A percentile compares a stretch with the other conserved stretches of the same genome.
Evolutionary conservation across 1,139 yeast species (phyloP).

Genomic region (Geotrichum klebahnii): DNA sequence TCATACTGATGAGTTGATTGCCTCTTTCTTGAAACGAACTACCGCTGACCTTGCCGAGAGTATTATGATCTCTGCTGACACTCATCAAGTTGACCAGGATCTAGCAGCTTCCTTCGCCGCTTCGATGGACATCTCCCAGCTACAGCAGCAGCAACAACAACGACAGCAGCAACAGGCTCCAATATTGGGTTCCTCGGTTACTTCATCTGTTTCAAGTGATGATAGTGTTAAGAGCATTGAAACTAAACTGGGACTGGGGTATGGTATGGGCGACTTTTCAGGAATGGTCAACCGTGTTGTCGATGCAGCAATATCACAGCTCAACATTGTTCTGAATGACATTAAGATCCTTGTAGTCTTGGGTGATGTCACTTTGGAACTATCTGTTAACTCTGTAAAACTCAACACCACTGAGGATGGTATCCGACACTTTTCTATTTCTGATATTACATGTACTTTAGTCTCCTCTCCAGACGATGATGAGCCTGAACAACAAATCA

Average conservation of each 20-base stretch:
- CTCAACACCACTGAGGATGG: conserved; percentile 50
- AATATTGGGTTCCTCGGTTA: conserved; percentile 4
- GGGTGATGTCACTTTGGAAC: conserved; percentile 46
- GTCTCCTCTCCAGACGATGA: background rate
- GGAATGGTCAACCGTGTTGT: conserved; percentile 60
- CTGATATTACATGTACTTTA: conserved; percentile 38
- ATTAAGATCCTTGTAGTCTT: conserved; percentile 49
- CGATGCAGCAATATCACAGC: conserved; percentile 63
- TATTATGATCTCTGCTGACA: conserved; percentile 31
- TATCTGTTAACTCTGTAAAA: conserved; percentile 44
- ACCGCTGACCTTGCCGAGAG: conserved; percentile 43
- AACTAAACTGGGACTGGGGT: conserved; percentile 23
- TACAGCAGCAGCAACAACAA: too few species aligned
- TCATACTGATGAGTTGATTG: conserved; percentile 29
- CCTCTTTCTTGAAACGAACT: conserved; percentile 62
- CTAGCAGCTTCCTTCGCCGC: conserved; percentile 3
- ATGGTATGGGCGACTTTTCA: conserved; percentile 43
- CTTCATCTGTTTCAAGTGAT: conserved; percentile 4
- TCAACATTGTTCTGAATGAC: conserved; percentile 48
- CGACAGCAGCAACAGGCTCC: background rate
- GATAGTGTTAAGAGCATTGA: background rate
- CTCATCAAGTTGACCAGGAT: conserved; percentile 1
- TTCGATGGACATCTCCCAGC: conserved; percentile 3
- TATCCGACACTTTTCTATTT: conserved; percentile 42
- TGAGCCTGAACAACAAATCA: too few species aligned